Evolutionary conservation across 768 basidiomycete species (phyloP), one percentile per base, ranked within the genome.

Genomic region (Agrocybe pediades): DNA sequence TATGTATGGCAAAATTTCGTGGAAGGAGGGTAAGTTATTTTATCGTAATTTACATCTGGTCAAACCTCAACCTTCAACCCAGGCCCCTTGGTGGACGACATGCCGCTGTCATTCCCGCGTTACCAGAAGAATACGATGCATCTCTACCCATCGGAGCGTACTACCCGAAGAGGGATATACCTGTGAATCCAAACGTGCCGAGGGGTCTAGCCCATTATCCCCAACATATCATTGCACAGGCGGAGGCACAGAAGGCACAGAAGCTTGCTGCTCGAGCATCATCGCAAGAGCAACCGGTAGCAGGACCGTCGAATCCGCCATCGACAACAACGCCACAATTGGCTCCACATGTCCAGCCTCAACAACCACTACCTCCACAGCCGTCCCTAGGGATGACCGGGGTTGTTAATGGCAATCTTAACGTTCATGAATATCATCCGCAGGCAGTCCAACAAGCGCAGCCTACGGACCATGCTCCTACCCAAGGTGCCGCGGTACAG

Each of bases 1-100:
- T 94, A 94, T 65, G 89, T 92, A 24, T 91, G 90, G 90, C 90
- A 93, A 66, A 81, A 84, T 55, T 93, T 91, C 65, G 78, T 84
- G 8, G 91, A 94, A 70, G 91, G 91, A 74, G 90, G 90, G 86
- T 89, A 71, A 79, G 88, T 82, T 46, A 9, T 36, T 51, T 62
- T 40, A 23, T 55, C 25, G 26, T 13, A 48, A 42, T 65, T 46
- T 41, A 26, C 13, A 11, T 47, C 6, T 29, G 33, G 17, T 26
- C 41, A 41, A 50, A 40, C 20, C 11, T 55, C n/a, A 30, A 3
- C 24, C 46, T 20, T 51, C 45, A 19, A 16, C 53, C 36, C 65
- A 90, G 88, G 60, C 86, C 83, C 41, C 77, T 91, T 51, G 90
- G 90, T 51, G 90, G 90, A 61, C 78, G 90, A 33, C 90, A 92